Conservation (phyloP, 2,329 filamentous ascomycete genomes). For the Emydomyces testavorans region DNA sequence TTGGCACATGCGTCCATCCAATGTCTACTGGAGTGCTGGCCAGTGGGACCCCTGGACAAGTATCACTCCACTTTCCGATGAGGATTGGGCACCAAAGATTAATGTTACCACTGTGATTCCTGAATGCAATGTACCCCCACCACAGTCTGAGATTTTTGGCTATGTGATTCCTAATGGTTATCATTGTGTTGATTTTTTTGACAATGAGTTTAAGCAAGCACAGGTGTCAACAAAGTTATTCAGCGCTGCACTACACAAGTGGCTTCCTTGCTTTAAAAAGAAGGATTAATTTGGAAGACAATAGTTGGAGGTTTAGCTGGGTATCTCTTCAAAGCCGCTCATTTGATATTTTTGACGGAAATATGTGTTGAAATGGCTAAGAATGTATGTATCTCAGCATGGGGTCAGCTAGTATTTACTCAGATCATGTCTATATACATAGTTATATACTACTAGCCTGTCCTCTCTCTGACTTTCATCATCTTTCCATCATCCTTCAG, state of each 20-base stretch:
- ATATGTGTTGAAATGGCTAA: too few species aligned
- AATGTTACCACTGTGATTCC: conserved; percentile 33
- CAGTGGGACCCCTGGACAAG: conserved; percentile 45
- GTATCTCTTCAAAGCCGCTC: too few species aligned
- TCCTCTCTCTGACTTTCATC: too few species aligned
- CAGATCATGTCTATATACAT: too few species aligned
- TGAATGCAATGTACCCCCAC: conserved; percentile 32
- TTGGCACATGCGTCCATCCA: conserved; percentile 42
- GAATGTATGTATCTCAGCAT: too few species aligned
- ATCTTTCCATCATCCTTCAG: neutral
- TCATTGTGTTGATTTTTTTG: conserved; percentile 25
- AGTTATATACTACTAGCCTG: neutral
- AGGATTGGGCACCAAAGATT: conserved; percentile 32
- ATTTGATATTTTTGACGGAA: too few species aligned
- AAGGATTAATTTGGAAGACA: neutral
- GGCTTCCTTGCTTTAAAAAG: neutral
- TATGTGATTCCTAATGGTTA: conserved; percentile 36
- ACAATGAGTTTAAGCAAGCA: too few species aligned
- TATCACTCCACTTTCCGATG: conserved; percentile 34
- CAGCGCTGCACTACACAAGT: too few species aligned
- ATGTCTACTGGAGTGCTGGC: conserved; percentile 41
- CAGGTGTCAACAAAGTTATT: too few species aligned
- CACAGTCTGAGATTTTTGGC: conserved; percentile 35
- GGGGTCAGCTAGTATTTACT: too few species aligned
- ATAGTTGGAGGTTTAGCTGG: too few species aligned